Evolutionary conservation across 345 rosid species (phyloP).

Genomic region (Punica granatum): DNA sequence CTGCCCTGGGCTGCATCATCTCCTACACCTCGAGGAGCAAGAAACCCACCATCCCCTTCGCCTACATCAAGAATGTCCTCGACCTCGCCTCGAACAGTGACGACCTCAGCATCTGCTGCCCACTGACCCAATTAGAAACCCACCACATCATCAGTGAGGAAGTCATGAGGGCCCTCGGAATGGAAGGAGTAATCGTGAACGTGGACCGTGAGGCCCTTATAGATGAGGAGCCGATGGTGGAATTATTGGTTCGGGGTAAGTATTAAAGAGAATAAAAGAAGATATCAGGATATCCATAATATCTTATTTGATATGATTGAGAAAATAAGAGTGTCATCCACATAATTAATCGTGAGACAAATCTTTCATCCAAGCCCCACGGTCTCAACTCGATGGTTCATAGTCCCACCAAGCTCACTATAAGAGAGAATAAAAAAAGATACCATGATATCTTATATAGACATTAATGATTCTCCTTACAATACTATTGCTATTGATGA

Average conservation of each 20-base stretch:
- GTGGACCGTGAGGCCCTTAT: conserved; percentile 44
- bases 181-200: conserved; percentile 39
- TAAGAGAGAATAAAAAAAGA: no score
- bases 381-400: no score
- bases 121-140: conserved; percentile 36
- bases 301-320: no score
- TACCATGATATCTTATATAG: no score
- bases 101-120: conserved; percentile 36
- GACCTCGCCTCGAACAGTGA: conserved; percentile 38
- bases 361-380: no score
- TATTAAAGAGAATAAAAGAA: no score
- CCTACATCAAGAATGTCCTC: conserved; percentile 25
- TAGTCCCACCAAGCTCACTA: no score
- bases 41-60: conserved; percentile 25
- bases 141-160: conserved; percentile 40
- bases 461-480: no score
- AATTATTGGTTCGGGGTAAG: conserved; percentile 32
- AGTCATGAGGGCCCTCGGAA: conserved; percentile 37
- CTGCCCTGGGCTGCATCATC: conserved; percentile 37
- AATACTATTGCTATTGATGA: no score
- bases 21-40: conserved; percentile 36
- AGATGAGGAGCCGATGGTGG: conserved; percentile 47
- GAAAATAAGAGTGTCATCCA: no score
- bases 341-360: no score
- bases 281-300: no score